Conservation (phyloP, 1,139 yeast species). For the Protomyces inundatus region DNA sequence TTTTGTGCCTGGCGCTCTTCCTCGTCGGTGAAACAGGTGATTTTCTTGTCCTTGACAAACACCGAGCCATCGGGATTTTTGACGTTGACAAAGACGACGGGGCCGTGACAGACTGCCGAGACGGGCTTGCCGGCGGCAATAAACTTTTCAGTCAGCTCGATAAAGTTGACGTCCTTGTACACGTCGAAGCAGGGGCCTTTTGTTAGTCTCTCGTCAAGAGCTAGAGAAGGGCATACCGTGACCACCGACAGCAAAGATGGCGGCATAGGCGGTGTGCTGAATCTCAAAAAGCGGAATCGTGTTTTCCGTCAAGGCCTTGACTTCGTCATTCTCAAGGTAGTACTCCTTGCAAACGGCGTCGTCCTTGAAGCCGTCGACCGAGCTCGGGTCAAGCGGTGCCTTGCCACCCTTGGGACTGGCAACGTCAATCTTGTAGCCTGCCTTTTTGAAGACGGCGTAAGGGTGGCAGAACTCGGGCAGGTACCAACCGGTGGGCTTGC, state of each 20-base stretch:
- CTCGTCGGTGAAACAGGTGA: constrained; percentile 57
- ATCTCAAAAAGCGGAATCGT: constrained; percentile 1
- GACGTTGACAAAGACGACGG: constrained; percentile 50
- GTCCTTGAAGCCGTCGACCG: constrained; percentile 34
- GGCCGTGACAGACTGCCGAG: constrained; percentile 65
- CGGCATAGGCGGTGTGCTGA: constrained; percentile 12
- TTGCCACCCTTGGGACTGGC: constrained; percentile 25
- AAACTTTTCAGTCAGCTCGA: constrained; percentile 32
- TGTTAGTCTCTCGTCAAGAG: too few species aligned
- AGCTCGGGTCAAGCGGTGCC: constrained; percentile 34
- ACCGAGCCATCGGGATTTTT: constrained; percentile 45
- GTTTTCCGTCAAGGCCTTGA: not conserved
- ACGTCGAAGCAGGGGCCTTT: constrained; percentile 27
- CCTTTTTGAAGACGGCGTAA: constrained; percentile 32
- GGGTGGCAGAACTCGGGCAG: constrained; percentile 12
- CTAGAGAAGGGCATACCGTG: constrained; percentile 1
- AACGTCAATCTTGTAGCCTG: constrained; percentile 34
- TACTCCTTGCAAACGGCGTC: constrained; percentile 25
- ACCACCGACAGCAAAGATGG: constrained; percentile 22
- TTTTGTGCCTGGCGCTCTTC: constrained; percentile 50
- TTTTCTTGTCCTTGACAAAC: constrained; percentile 49
- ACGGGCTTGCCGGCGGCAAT: constrained; percentile 47
- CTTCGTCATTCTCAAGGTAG: not conserved
- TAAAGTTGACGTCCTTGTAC: constrained; percentile 27
- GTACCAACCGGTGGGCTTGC: constrained; percentile 9